Conservation (phyloP, 495 filamentous ascomycete genomes). For the Arthonia radiata region DNA sequence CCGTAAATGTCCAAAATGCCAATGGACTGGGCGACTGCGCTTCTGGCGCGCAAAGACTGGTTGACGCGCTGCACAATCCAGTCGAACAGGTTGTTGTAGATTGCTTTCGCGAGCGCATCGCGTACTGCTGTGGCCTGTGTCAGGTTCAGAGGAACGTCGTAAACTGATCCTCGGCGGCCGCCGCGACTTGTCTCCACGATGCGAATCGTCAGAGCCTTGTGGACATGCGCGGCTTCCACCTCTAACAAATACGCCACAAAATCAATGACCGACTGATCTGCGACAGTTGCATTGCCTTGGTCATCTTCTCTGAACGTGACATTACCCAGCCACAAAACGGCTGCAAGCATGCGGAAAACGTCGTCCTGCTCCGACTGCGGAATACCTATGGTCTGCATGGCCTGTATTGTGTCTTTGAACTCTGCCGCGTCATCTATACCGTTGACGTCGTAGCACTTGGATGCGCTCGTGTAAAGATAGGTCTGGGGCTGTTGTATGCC, state of each 20-base stretch:
- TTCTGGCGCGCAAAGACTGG: slow-evolving; percentile 57
- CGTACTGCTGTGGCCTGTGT: slow-evolving; percentile 79
- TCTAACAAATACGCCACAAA: slow-evolving; percentile 88
- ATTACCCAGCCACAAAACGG: slow-evolving; percentile 88
- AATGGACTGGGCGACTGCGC: slow-evolving; percentile 54
- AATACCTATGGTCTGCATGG: slow-evolving; percentile 87
- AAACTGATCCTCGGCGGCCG: slow-evolving; percentile 51
- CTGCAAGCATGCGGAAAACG: slow-evolving; percentile 88
- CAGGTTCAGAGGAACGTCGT: slow-evolving; percentile 79
- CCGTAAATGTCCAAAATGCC: slow-evolving; percentile 99
- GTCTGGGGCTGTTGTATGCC: slow-evolving; percentile 79
- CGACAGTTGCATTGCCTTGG: slow-evolving; percentile 60
- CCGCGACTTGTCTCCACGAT: slow-evolving; percentile 77
- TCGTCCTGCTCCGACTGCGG: slow-evolving; percentile 75
- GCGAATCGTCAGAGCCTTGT: slow-evolving; percentile 72
- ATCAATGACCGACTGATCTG: slow-evolving; percentile 72
- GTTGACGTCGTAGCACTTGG: slow-evolving; percentile 79
- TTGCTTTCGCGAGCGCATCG: slow-evolving; percentile 80
- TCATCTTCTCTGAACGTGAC: slow-evolving; percentile 73
- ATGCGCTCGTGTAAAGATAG: slow-evolving; percentile 83
- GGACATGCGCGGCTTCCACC: slow-evolving; percentile 53
- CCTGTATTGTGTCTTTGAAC: slow-evolving; percentile 76
- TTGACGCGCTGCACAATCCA: slow-evolving; percentile 96
- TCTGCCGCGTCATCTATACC: slow-evolving; percentile 83
- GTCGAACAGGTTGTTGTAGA: slow-evolving; percentile 96